These are phyloP conservation scores for Umbelopsis sp. DNA, from an alignment of 192 early-diverging fungal genomes.

Conservation along the genomic window DNA sequence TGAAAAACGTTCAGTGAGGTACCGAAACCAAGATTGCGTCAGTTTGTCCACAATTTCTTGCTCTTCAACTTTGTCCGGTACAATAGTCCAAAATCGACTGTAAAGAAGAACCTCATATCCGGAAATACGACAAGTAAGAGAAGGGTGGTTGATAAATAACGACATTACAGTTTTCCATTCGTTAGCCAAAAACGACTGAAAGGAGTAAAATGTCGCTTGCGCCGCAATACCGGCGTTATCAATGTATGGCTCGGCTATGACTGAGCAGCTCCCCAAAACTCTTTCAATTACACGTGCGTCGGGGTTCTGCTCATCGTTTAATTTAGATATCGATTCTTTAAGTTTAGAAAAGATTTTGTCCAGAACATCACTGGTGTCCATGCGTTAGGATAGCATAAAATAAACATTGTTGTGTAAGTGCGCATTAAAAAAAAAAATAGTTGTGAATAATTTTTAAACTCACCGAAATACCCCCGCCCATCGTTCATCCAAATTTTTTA, in stretches of 20 bases:
- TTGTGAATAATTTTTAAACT: not conserved
- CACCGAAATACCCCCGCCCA: slow-evolving; percentile 27
- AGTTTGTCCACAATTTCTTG: slow-evolving; percentile 11
- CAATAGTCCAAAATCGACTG: slow-evolving; percentile 25
- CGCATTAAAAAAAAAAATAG: no score
- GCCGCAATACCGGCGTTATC: not conserved
- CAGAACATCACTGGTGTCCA: slow-evolving; percentile 14
- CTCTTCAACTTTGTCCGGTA: not conserved
- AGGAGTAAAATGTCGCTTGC: slow-evolving; percentile 7
- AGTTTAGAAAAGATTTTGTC: slow-evolving; percentile 29
- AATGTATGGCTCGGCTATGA: slow-evolving; percentile 25
- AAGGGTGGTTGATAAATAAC: slow-evolving; percentile 35
- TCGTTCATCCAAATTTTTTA: slow-evolving; percentile 21
- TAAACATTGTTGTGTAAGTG: no score
- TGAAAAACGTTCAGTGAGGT: slow-evolving; percentile 24
- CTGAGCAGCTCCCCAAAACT: slow-evolving; percentile 26
- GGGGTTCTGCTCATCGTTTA: slow-evolving; percentile 23
- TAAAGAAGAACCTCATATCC: slow-evolving; percentile 27
- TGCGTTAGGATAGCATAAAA: not conserved
- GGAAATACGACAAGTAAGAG: slow-evolving; percentile 27
- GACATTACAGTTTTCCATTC: slow-evolving; percentile 35
- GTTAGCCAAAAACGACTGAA: slow-evolving; percentile 20
- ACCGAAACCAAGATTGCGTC: slow-evolving; percentile 34
- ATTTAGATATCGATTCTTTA: slow-evolving; percentile 22
- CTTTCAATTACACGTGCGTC: slow-evolving; percentile 21